Base-by-base conservation (phyloP, 441 rosid species). In the Capsella rubella region DNA sequence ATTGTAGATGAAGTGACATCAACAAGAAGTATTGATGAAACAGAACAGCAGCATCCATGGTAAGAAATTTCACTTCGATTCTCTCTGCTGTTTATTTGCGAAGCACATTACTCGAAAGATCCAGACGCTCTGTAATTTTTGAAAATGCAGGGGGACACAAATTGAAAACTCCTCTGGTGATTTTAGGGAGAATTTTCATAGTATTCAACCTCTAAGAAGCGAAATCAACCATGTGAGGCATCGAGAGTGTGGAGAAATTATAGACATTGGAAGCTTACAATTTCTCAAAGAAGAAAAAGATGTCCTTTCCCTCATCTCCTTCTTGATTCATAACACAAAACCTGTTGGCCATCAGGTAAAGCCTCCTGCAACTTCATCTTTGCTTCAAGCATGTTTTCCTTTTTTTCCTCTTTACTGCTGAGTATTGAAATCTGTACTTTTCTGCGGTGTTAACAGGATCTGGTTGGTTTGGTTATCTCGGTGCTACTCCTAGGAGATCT, bases 311-410 rank as follows among this genome's bases (percentile, higher is more conserved):
- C 87, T 87, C 57, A 70, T 87, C 64, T 87, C 97, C 67, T 82
- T 84, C 71, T 69, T 90, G 70, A 85, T 89, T 73, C 81, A 81
- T 73, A 90, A 88, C 78, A 80, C 92, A 40, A 93, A 88, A 73
- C 98, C 98, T 40, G 85, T 90, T 82, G 93, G 98, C 57, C 98
- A 90, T 79, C 98, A 89, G 96, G 96, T 92, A 82, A 58, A 62
- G 14, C 49, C 27, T 67, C 47, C 32, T 60, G 27, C 13, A 16
- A 57, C 45, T 64, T 64, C 5, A 0, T 16, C 40, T 40, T 52
- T 59, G 63, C 79, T 68, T 50, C 67, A 59, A 42, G 47, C 37
- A 51, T 81, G 40, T 64, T 62, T 60, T 28, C 64, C 62, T 63
- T n/a, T 35, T 12, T 45, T 46, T 34, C 7, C 47, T 61, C 32